Evolutionary conservation across 768 basidiomycete species (phyloP).

Genomic region (Pleurotus platypus): DNA sequence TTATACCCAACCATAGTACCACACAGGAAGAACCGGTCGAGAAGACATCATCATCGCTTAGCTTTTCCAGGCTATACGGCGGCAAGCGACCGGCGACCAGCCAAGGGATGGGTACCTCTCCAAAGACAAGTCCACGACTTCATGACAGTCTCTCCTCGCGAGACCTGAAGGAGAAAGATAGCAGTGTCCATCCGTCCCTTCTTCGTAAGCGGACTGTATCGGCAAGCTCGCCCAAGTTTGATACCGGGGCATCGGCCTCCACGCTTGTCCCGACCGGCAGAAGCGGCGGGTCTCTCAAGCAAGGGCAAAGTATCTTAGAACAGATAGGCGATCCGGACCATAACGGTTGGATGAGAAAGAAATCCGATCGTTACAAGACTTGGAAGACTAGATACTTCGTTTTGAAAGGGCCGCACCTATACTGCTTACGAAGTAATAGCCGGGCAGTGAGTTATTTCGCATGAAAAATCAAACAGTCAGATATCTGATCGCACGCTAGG

Average conservation of each 20-base stretch:
- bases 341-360: constrained; percentile 94
- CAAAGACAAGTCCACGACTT: constrained; percentile 7
- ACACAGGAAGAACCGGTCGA: constrained; percentile 33
- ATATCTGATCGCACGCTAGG: constrained; percentile 38
- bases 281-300: constrained; percentile 37
- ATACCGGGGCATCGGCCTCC: constrained; percentile 10
- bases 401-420: constrained; percentile 88
- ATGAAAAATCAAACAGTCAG: too few species aligned
- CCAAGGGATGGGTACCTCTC: constrained; percentile 4
- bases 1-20: constrained; percentile 21
- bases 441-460: constrained; percentile 38
- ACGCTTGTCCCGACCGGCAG: constrained; percentile 11
- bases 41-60: constrained; percentile 42
- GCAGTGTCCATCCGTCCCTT: constrained; percentile 29
- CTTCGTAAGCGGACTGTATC: constrained; percentile 59
- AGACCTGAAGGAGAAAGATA: constrained; percentile 13
- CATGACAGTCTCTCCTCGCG: constrained; percentile 7
- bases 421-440: constrained; percentile 77
- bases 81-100: constrained; percentile 12
- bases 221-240: constrained; percentile 15
- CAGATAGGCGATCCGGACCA: constrained; percentile 92
- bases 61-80: constrained; percentile 46
- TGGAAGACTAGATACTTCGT: constrained; percentile 95
- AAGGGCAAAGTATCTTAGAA: constrained; percentile 74
- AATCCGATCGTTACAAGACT: constrained; percentile 84